phyloP scores from a whole-genome alignment of 2,329 filamentous ascomycete species.

The Penicillium polonicum region DNA sequence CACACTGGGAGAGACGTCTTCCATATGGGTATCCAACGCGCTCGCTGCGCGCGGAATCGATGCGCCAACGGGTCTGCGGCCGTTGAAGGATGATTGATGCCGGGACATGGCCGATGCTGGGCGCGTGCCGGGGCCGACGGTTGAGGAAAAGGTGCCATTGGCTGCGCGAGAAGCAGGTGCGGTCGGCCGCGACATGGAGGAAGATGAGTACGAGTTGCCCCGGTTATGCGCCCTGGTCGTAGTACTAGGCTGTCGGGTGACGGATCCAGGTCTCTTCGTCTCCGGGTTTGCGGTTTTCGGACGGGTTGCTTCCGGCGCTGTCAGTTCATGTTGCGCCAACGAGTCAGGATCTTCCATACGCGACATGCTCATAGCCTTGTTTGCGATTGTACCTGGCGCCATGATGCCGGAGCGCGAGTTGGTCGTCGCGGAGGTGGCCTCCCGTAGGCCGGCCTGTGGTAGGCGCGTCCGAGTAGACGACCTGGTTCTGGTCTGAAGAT shows the following conservation, averaged over 20 bases:
- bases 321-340: constrained; percentile 10
- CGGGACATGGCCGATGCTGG: constrained; percentile 48
- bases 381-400: constrained; percentile 45
- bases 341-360: constrained; percentile 24
- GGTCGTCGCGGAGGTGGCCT: constrained; percentile 53
- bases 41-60: constrained; percentile 44
- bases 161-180: constrained; percentile 48
- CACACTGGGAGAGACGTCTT: constrained; percentile 37
- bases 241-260: constrained; percentile 37
- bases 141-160: constrained; percentile 56
- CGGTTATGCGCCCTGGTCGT: constrained; percentile 44
- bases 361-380: constrained; percentile 50
- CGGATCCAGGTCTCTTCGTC: constrained; percentile 29
- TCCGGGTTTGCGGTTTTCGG: constrained; percentile 53
- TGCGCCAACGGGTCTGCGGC: constrained; percentile 48
- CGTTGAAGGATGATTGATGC: constrained; percentile 54
- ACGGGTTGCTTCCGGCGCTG: constrained; percentile 48
- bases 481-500: constrained; percentile 28
- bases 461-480: constrained; percentile 31
- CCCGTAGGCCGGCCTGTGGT: constrained; percentile 43
- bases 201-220: constrained; percentile 37
- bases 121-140: constrained; percentile 55
- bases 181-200: constrained; percentile 38
- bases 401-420: constrained; percentile 53
- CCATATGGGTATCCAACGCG: constrained; percentile 44